Evolutionary conservation across 2,329 filamentous ascomycete species (phyloP).

Genomic region (Colletotrichum limetticola): DNA sequence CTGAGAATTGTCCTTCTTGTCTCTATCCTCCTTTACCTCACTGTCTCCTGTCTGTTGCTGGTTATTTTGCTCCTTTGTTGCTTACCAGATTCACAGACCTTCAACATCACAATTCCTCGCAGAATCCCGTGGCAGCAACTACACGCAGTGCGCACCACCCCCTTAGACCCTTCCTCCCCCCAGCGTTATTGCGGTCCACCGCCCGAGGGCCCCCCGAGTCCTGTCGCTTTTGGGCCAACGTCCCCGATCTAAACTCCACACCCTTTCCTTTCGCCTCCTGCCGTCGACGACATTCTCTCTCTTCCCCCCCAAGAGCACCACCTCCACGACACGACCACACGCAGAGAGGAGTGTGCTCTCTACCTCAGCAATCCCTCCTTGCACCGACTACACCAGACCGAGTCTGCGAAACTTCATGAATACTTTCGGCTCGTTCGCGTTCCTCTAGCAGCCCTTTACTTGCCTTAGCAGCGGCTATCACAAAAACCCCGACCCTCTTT

Average conservation of each 20-base stretch:
- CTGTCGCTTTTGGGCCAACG: slow-evolving; percentile 34
- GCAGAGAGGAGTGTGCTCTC: slow-evolving; percentile 15
- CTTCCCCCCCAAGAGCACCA: slow-evolving; percentile 31
- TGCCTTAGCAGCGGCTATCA: slow-evolving; percentile 13
- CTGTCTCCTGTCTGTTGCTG: neutral
- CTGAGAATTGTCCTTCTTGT: neutral
- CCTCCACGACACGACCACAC: slow-evolving; percentile 22
- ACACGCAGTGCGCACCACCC: slow-evolving; percentile 13
- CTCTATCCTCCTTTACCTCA: neutral
- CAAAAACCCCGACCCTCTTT: slow-evolving; percentile 14
- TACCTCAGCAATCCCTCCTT: neutral
- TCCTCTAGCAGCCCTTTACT: slow-evolving; percentile 30
- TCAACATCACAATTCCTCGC: slow-evolving; percentile 8
- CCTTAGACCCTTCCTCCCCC: slow-evolving; percentile 29
- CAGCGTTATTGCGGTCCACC: slow-evolving; percentile 35
- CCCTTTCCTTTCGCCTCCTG: slow-evolving; percentile 34
- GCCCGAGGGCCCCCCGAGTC: slow-evolving; percentile 32
- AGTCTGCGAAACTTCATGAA: slow-evolving; percentile 6
- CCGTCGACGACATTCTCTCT: slow-evolving; percentile 33
- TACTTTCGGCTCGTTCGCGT: slow-evolving; percentile 12
- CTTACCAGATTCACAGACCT: neutral
- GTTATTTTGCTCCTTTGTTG: neutral
- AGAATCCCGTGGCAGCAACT: slow-evolving; percentile 11
- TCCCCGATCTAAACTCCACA: slow-evolving; percentile 35
- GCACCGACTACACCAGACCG: slow-evolving; percentile 2